phyloP scores from a whole-genome alignment of 106 monocot species.

The Agapanthus africanus region DNA sequence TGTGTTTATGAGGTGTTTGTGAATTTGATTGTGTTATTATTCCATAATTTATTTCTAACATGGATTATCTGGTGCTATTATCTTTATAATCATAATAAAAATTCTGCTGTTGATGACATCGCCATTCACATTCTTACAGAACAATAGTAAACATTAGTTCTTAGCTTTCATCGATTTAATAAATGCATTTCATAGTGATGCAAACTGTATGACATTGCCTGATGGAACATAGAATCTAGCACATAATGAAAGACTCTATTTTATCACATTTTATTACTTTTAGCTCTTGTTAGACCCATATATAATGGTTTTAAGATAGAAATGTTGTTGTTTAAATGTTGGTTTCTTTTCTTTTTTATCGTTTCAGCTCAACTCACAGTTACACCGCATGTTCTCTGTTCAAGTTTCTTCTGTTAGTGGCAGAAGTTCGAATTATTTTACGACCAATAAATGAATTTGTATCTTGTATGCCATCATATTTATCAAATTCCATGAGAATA shows the following conservation, averaged over 20 bases:
- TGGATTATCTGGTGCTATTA: neutral
- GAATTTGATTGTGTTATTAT: neutral
- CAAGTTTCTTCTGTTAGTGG: no score
- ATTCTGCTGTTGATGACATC: neutral
- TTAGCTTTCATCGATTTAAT: neutral
- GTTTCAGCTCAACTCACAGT: neutral
- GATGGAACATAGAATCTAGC: neutral
- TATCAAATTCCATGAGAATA: neutral
- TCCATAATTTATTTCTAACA: neutral
- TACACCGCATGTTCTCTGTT: neutral
- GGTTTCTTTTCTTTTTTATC: neutral
- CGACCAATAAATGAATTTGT: neutral
- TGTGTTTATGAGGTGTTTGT: neutral
- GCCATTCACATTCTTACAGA: neutral
- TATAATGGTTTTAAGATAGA: neutral
- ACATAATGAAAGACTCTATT: neutral
- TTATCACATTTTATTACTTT: neutral
- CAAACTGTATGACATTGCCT: neutral
- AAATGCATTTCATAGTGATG: neutral
- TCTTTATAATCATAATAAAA: neutral
- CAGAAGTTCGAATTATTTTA: neutral
- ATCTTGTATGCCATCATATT: neutral
- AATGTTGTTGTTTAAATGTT: no score
- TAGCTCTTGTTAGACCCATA: neutral
- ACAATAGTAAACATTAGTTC: neutral